Evolutionary conservation across 1,284 basidiomycete species (phyloP), one percentile per base, ranked within the genome.

Genomic region (Melampsora abietis-canadensis): DNA sequence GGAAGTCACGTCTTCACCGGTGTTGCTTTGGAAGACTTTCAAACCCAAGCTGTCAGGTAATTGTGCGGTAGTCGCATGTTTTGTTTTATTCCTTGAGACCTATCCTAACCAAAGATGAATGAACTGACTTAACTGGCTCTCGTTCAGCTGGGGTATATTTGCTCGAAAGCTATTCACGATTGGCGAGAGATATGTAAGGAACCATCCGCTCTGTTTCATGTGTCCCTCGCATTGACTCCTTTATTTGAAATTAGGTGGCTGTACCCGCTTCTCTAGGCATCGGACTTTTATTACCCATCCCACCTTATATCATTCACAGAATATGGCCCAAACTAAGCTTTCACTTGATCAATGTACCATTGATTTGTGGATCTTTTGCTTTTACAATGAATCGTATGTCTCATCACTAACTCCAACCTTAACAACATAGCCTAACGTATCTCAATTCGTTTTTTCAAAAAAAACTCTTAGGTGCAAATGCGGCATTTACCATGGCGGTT

Each of bases 1-100:
- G 70, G 70, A 19, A 74, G 57, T 21, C 70, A 74, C 31, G 70
- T 74, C 10, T 74, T 74, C 27, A 66, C 70, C 2, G 70, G 70
- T 5, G 64, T 74, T 7, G 63, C 66, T 46, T 40, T 74, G 40
- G 70, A 66, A 61, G 70, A 74, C 40, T 74, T 74, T 46, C 70
- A 66, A 31, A 74, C 40, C 27, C 70, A 74, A 48, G 47, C 70
- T 19, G 57, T 74, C 27, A 66, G 70, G 70, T 74, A 60, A 46
- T n/a, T n/a, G 48, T 27, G 12, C 19, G 37, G 37, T 40, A 12
- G 10, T 1, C 10, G 2, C 37, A 40, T 40, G 4, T 40, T 6
- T 40, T 40, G 1, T 1, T 40, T 6, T 40, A 12, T 40, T 12
- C 4, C 10, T 7, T 40, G 37, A 40, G 12, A 8, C 37, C 37